Conservation (phyloP, 192 early-diverging fungal species). For the Podila verticillata region DNA sequence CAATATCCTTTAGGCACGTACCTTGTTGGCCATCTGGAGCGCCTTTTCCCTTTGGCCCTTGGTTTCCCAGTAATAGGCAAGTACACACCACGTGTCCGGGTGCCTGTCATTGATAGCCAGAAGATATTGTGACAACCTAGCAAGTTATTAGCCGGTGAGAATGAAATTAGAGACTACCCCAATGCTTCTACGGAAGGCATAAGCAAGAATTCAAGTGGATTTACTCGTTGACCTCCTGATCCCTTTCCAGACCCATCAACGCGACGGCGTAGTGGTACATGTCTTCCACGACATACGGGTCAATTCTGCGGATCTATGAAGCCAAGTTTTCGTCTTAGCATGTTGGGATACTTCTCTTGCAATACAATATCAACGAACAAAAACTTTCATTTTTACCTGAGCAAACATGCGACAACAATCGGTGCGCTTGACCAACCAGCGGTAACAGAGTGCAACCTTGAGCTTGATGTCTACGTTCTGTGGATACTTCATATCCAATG, state of each 20-base stretch:
- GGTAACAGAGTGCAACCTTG: conserved; percentile 19
- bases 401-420: conserved; percentile 14
- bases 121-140: conserved; percentile 20
- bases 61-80: conserved; percentile 17
- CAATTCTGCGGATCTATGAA: conserved; percentile 27
- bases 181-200: background rate
- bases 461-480: conserved; percentile 21
- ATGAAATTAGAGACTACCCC: background rate
- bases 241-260: conserved; percentile 10
- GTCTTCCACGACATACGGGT: conserved; percentile 15
- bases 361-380: background rate
- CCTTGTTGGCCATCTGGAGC: conserved; percentile 16
- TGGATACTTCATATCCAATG: conserved; percentile 19
- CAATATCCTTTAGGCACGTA: background rate
- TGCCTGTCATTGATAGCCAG: conserved; percentile 13
- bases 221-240: conserved; percentile 21
- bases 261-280: conserved; percentile 30
- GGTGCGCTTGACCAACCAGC: conserved; percentile 16
- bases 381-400: conserved; percentile 8
- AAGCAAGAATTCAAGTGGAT: background rate
- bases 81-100: conserved; percentile 38
- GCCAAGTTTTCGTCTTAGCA: background rate
- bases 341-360: background rate
- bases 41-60: conserved; percentile 18
- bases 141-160: background rate